Percentiles rank a stretch among this genome's conserved stretches.
phyloP scores from a whole-genome alignment of 2,329 filamentous ascomycete genomes.

The Colletotrichum melonis region DNA sequence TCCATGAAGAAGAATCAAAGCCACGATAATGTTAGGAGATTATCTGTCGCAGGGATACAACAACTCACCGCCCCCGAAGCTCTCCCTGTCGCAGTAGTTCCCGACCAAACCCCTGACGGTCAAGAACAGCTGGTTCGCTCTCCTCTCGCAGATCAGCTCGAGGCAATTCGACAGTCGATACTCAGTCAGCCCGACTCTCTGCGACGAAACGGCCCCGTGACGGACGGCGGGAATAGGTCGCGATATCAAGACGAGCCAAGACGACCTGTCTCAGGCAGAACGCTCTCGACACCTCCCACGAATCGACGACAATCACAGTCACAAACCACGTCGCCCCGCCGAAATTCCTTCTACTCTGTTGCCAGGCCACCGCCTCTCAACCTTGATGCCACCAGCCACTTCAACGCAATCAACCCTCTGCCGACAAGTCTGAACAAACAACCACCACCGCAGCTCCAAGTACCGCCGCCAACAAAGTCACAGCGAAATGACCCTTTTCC shows the following conservation, averaged over 20 bases:
- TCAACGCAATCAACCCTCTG: conserved; percentile 14
- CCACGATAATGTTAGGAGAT: conserved; percentile 60
- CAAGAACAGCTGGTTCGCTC: conserved; percentile 48
- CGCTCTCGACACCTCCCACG: conserved; percentile 65
- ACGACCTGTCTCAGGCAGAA: conserved; percentile 51
- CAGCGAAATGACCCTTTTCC: conserved; percentile 44
- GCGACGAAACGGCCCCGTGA: conserved; percentile 40
- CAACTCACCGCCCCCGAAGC: conserved; percentile 69
- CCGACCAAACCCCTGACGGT: conserved; percentile 51
- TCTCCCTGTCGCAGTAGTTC: conserved; percentile 63
- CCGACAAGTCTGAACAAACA: conserved; percentile 21
- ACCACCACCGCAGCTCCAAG: conserved; percentile 39
- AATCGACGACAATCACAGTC: conserved; percentile 51
- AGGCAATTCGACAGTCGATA: conserved; percentile 42
- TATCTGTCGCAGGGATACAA: conserved; percentile 70
- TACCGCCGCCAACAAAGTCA: conserved; percentile 48
- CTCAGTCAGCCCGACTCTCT: conserved; percentile 42
- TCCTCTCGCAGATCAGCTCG: conserved; percentile 48
- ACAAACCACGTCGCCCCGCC: conserved; percentile 50
- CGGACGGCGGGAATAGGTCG: conserved; percentile 40
- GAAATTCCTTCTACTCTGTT: conserved; percentile 62
- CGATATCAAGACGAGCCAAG: conserved; percentile 46
- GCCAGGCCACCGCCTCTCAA: conserved; percentile 57
- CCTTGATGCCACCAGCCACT: conserved; percentile 44
- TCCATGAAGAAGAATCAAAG: conserved; percentile 42